Percentiles rank a stretch among this genome's conserved stretches.
These are phyloP conservation scores for Leccinellum albellum DNA, from an alignment of 768 basidiomycete genomes.

Conservation along the genomic window DNA sequence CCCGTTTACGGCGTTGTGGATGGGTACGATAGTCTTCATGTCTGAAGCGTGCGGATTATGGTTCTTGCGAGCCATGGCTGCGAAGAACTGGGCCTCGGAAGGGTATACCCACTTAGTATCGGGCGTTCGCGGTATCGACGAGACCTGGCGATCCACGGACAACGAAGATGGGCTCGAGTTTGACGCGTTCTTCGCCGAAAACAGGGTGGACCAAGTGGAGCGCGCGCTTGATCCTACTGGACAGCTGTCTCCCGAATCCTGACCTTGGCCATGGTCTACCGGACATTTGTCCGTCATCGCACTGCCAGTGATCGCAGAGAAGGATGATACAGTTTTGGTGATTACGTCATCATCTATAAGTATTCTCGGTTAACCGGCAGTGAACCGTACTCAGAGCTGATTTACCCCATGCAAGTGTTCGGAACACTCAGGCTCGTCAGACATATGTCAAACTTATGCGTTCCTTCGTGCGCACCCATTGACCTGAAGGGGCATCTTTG, in stretches of 20 bases:
- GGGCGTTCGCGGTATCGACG: conserved; percentile 77
- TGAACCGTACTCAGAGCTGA: too few relatives aligned
- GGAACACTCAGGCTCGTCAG: too few relatives aligned
- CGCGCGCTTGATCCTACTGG: conserved; percentile 63
- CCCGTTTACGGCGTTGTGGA: conserved; percentile 99
- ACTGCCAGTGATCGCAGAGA: conserved; percentile 14
- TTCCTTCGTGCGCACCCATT: too few relatives aligned
- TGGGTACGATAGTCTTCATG: conserved; percentile 95
- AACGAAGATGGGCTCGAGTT: conserved; percentile 33
- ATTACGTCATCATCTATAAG: conserved; percentile 17
- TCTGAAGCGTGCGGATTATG: conserved; percentile 83
- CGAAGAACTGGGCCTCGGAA: conserved; percentile 96
- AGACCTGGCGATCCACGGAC: conserved; percentile 73
- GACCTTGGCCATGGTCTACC: conserved; percentile 38
- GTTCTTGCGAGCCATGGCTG: conserved; percentile 95
- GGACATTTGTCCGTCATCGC: conserved; percentile 43
- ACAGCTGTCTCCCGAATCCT: conserved; percentile 40
- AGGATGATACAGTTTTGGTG: neutral
- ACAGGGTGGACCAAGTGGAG: conserved; percentile 39
- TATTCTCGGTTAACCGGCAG: too few relatives aligned
- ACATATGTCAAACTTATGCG: too few relatives aligned
- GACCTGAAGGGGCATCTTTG: too few relatives aligned
- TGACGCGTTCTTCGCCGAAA: conserved; percentile 13
- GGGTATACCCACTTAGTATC: conserved; percentile 94
- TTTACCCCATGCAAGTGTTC: too few relatives aligned